phyloP scores from a whole-genome alignment of 768 basidiomycete genomes.

The Chlorophyllum brunneum region DNA sequence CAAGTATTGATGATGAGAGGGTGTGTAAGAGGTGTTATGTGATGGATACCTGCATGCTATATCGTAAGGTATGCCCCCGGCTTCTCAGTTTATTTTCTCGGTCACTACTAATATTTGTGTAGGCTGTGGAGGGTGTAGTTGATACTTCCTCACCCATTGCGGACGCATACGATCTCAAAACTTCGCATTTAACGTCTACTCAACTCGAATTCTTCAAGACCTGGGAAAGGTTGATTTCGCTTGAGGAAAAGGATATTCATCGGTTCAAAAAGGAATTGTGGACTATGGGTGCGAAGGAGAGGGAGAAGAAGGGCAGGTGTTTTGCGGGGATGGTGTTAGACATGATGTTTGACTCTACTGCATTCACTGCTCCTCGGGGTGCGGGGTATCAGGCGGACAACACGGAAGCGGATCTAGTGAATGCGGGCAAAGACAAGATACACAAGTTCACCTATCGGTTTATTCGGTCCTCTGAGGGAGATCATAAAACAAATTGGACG shows the following conservation, averaged over 20 bases:
- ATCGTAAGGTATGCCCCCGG: slow-evolving; percentile 57
- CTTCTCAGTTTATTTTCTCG: not conserved
- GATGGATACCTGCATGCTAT: slow-evolving; percentile 89
- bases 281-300: slow-evolving; percentile 79
- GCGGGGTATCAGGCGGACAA: slow-evolving; percentile 8
- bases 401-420: slow-evolving; percentile 14
- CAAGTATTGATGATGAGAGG: slow-evolving; percentile 79
- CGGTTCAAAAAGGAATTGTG: slow-evolving; percentile 90
- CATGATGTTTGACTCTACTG: slow-evolving; percentile 27
- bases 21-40: slow-evolving; percentile 80
- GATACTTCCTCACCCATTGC: slow-evolving; percentile 45
- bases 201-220: slow-evolving; percentile 80
- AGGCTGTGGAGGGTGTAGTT: slow-evolving; percentile 9
- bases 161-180: slow-evolving; percentile 73
- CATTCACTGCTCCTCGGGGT: slow-evolving; percentile 7
- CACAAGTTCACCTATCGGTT: slow-evolving; percentile 83
- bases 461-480: slow-evolving; percentile 26
- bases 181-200: slow-evolving; percentile 64
- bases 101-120: not conserved
- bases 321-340: slow-evolving; percentile 78
- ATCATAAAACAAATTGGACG: not conserved
- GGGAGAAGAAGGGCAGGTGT: slow-evolving; percentile 82
- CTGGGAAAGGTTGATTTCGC: slow-evolving; percentile 84
- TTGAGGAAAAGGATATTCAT: slow-evolving; percentile 83
- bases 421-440: slow-evolving; percentile 47